These are phyloP conservation scores for Xerocomellus chrysenteron DNA, from an alignment of 768 basidiomycete genomes.

Conservation along the genomic window DNA sequence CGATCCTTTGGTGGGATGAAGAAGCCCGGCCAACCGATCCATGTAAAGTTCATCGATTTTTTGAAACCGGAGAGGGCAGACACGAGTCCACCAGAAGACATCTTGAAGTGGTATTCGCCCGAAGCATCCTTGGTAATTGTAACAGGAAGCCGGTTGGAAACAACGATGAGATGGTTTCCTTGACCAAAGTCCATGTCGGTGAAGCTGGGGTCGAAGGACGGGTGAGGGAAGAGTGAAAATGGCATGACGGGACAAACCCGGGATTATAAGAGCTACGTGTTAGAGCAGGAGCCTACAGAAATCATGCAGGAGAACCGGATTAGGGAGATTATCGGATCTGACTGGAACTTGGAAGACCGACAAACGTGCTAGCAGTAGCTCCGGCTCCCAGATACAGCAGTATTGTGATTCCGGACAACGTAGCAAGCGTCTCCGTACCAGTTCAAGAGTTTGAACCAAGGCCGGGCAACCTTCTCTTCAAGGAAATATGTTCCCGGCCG, in stretches of 20 bases:
- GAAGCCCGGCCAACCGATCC: conserved; percentile 96
- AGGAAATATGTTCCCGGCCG: too few species aligned
- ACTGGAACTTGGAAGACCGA: conserved; percentile 1
- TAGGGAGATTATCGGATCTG: conserved; percentile 36
- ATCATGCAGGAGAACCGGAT: conserved; percentile 28
- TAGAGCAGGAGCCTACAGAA: conserved; percentile 16
- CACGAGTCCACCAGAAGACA: conserved; percentile 98
- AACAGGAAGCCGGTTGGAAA: conserved; percentile 92
- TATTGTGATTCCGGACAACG: too few species aligned
- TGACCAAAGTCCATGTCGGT: conserved; percentile 47
- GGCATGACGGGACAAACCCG: conserved; percentile 16
- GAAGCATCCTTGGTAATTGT: conserved; percentile 92
- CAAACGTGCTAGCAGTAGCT: too few species aligned
- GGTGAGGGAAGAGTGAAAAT: conserved; percentile 26
- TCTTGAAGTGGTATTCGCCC: conserved; percentile 97
- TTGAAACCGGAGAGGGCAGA: conserved; percentile 97
- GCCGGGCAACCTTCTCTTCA: background rate
- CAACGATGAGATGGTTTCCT: conserved; percentile 83
- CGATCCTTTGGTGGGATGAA: conserved; percentile 93
- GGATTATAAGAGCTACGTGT: conserved; percentile 31
- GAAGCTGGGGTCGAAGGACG: conserved; percentile 27
- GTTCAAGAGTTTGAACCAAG: background rate
- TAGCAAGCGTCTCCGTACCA: too few species aligned
- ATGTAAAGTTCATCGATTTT: conserved; percentile 96
- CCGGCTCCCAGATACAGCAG: too few species aligned